phyloP scores from a whole-genome alignment of 2,329 filamentous ascomycete species.

The Trichoderma koningiopsis region DNA sequence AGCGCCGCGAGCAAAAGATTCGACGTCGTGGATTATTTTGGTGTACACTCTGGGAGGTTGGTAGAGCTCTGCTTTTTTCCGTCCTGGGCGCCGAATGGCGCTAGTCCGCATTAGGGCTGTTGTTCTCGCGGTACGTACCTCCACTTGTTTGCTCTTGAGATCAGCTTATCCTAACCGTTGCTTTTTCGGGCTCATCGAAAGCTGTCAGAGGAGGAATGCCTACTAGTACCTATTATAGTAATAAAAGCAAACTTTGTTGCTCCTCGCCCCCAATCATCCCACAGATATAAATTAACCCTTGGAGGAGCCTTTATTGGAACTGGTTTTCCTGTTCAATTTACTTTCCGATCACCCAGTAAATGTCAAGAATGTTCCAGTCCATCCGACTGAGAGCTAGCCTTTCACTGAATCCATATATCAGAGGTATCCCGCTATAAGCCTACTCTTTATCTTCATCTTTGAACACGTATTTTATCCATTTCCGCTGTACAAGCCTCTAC shows the following conservation, averaged over 20 bases:
- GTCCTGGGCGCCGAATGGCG: slow-evolving; percentile 16
- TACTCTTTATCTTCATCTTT: background rate
- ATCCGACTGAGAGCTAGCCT: background rate
- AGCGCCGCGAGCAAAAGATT: slow-evolving; percentile 16
- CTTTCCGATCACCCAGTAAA: background rate
- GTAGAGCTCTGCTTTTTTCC: slow-evolving; percentile 26
- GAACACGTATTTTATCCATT: background rate
- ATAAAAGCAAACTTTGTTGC: background rate
- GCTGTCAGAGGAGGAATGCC: background rate
- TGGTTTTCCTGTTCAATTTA: background rate
- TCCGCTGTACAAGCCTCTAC: background rate
- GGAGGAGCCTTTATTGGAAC: background rate
- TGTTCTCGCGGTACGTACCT: background rate
- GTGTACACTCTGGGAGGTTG: slow-evolving; percentile 25
- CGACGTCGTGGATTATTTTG: slow-evolving; percentile 22
- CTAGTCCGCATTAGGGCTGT: slow-evolving; percentile 23
- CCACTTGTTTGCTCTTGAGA: background rate
- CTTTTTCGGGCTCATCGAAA: background rate
- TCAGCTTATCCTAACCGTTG: background rate
- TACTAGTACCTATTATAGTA: background rate
- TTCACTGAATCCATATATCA: background rate
- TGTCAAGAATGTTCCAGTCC: background rate
- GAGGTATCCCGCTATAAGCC: background rate
- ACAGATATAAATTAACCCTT: background rate
- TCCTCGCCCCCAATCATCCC: background rate